A percentile compares a stretch with the other conserved stretches of the same genome.
phyloP scores from a whole-genome alignment of 106 monocot genomes.

The Dendrobium huoshanense region DNA sequence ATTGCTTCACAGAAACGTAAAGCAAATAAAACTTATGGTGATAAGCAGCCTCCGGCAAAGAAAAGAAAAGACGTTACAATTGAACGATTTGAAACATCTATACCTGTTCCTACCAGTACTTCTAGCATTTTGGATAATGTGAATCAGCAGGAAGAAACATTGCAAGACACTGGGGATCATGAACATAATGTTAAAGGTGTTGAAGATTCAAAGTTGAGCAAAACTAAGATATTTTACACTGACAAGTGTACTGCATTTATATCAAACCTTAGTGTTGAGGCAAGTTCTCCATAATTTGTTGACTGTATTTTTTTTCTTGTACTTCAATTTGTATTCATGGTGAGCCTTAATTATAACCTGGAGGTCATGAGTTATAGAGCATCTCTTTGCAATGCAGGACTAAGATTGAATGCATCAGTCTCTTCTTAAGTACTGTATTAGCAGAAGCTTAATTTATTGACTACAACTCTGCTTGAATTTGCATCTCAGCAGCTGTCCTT shows the following conservation, averaged over 20 bases:
- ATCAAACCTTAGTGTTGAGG: slow-evolving; percentile 76
- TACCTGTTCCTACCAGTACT: slow-evolving; percentile 11
- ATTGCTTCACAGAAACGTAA: slow-evolving; percentile 63
- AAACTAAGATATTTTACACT: slow-evolving; percentile 38
- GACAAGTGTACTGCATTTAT: slow-evolving; percentile 90
- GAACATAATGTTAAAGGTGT: slow-evolving; percentile 1
- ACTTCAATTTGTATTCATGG: neutral
- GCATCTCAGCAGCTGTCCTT: slow-evolving; percentile 9
- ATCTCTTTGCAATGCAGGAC: neutral
- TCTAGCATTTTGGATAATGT: slow-evolving; percentile 2
- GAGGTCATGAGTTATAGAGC: neutral
- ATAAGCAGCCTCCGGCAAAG: slow-evolving; percentile 58
- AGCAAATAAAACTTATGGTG: slow-evolving; percentile 25
- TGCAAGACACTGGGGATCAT: slow-evolving; percentile 9
- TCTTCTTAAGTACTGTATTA: neutral
- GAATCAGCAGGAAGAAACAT: slow-evolving; percentile 8
- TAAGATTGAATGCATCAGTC: no score
- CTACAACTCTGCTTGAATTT: neutral
- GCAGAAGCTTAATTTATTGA: neutral
- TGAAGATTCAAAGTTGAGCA: slow-evolving; percentile 25
- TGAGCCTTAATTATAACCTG: neutral
- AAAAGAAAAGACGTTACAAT: slow-evolving; percentile 32
- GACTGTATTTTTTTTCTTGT: neutral
- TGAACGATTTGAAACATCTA: slow-evolving; percentile 14
- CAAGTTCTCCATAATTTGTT: slow-evolving; percentile 13